Conservation (phyloP, 2,329 filamentous ascomycete species). For the Aplosporella prunicola region DNA sequence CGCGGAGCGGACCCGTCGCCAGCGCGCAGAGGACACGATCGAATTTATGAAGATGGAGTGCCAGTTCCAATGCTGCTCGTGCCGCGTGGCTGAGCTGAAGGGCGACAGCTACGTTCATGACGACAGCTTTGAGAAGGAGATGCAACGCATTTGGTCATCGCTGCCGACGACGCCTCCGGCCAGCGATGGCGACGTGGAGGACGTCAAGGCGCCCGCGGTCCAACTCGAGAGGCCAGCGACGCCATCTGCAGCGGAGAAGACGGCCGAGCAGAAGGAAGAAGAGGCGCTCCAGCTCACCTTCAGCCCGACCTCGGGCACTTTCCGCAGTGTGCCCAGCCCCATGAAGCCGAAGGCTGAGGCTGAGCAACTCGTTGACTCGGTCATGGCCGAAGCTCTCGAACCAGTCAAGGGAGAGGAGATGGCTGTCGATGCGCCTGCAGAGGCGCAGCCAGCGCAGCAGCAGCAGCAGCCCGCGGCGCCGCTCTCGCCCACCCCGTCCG, state of each 20-base stretch:
- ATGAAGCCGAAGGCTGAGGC: constrained; percentile 14
- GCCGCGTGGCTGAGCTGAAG: constrained; percentile 35
- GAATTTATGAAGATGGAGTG: constrained; percentile 71
- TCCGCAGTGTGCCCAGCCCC: constrained; percentile 25
- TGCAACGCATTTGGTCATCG: constrained; percentile 32
- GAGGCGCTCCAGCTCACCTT: constrained; percentile 20
- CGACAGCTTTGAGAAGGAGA: constrained; percentile 24
- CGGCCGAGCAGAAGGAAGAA: neutral
- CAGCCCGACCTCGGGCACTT: constrained; percentile 31
- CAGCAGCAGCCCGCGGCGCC: neutral
- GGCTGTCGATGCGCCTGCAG: neutral
- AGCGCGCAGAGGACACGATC: constrained; percentile 61
- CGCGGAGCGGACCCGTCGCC: constrained; percentile 49
- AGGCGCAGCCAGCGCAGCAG: constrained; percentile 1
- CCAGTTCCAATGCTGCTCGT: constrained; percentile 56
- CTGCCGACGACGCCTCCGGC: constrained; percentile 46
- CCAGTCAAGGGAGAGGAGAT: neutral
- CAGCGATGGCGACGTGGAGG: constrained; percentile 48
- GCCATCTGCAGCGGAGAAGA: neutral
- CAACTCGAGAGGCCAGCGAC: constrained; percentile 9
- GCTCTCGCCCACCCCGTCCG: neutral
- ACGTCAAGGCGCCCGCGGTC: neutral
- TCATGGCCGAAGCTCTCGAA: constrained; percentile 3
- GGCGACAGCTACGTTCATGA: constrained; percentile 32
- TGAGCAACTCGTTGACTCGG: constrained; percentile 3